phyloP scores from a whole-genome alignment of 768 basidiomycete species.

The Mycena haematopus region DNA sequence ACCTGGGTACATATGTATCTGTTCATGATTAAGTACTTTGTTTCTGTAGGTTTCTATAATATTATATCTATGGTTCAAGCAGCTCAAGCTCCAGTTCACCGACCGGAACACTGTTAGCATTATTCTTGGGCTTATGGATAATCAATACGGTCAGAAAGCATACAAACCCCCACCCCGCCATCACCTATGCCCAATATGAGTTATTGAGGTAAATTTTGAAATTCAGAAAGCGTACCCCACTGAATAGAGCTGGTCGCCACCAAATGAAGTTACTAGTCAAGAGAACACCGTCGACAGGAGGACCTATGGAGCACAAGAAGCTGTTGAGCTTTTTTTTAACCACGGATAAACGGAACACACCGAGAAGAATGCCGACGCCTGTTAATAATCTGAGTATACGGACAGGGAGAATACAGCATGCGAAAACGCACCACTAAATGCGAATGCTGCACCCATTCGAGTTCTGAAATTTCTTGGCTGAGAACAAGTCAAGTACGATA shows the following conservation, averaged over 20 bases:
- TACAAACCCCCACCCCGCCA: conserved; percentile 16
- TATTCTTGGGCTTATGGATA: conserved; percentile 10
- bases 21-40: too few relatives aligned
- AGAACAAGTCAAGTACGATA: conserved; percentile 1
- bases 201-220: background rate
- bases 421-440: conserved; percentile 19
- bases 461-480: conserved; percentile 6
- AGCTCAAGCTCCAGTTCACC: background rate
- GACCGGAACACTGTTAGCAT: background rate
- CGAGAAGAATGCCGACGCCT: conserved; percentile 20
- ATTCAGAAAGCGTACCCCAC: conserved; percentile 42
- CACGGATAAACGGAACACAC: background rate
- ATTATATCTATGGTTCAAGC: background rate
- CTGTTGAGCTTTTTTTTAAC: background rate
- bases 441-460: conserved; percentile 20
- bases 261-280: conserved; percentile 58
- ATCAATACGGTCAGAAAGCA: conserved; percentile 13
- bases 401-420: background rate
- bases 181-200: background rate
- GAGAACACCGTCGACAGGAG: conserved; percentile 64
- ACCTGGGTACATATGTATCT: too few relatives aligned
- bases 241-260: conserved; percentile 65
- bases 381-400: background rate
- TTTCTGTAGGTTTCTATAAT: background rate
- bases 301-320: conserved; percentile 34